Base-by-base conservation (phyloP, 495 filamentous ascomycete genomes). In the Trichocladium uniseriatum region DNA sequence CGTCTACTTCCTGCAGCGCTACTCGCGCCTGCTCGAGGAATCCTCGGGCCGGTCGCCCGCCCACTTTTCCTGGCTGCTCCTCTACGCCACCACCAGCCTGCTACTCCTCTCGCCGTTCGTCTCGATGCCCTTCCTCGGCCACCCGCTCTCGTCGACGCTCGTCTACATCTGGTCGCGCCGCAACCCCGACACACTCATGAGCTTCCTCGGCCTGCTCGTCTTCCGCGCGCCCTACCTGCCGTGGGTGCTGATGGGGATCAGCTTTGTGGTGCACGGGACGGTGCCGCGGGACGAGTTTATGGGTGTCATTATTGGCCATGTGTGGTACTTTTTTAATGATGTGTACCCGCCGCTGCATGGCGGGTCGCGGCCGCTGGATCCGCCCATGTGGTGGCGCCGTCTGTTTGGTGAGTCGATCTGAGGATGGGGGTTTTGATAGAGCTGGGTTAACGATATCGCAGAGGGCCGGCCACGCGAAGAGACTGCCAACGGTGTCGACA, bases 121-220 rank as follows among this genome's bases (percentile, higher is more conserved):
- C 18, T 86, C 83, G 27, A 86, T 96, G 69, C 87, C 87, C 0
- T 98, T 95, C 69, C 80, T 98, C 10, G 92, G 92, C 28, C 83
- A 86, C 27, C 86, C 94, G 15, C 75, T 97, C 14, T 92, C 85
- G 6, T 91, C 86, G 37, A 91, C 82, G 9, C 70, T 98, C 42
- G 90, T 96, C n/a, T 98, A 98, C 64, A 94, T 98, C 62, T 98
- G 92, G 92, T 89, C 89, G 51, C 77, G 94, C 22, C 79, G 91
- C 43, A 97, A 98, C 66, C 92, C 92, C 3, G 86, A 94, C 50
- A 89, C 89, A 10, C 77, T 86, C 36, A 73, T 98, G 22, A 94
- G 87, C 66, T 94, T 98, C 66, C 65, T 98, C 32, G 94, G 92
- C 1, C 53, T 98, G 47, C 60, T 97, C 44, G 84, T 89, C 6